Percentiles rank a stretch among this genome's conserved stretches.
Conservation (phyloP, 192 early-diverging fungal genomes). For the Umbelopsis ramanniana region DNA sequence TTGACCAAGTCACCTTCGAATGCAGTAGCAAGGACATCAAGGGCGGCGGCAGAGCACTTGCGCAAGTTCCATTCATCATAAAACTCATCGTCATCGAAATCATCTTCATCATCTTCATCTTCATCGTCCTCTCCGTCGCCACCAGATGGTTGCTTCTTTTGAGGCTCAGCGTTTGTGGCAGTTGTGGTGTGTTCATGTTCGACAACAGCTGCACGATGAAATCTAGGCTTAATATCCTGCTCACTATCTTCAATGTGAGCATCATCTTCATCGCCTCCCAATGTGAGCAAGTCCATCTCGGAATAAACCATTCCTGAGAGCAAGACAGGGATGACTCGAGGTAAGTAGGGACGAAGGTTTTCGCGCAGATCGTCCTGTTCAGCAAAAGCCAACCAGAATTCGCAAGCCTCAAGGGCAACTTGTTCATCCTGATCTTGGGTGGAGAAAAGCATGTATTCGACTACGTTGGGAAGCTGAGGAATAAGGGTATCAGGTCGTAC, state of each 20-base stretch:
- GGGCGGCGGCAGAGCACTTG: conserved; percentile 96
- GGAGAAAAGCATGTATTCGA: conserved; percentile 95
- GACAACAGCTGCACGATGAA: conserved; percentile 84
- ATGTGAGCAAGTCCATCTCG: conserved; percentile 83
- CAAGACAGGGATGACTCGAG: conserved; percentile 87
- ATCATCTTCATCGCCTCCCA: conserved; percentile 86
- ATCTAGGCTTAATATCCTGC: conserved; percentile 95
- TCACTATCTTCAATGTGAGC: conserved; percentile 83
- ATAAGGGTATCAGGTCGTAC: conserved; percentile 82
- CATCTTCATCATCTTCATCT: conserved; percentile 82
- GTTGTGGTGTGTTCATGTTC: conserved; percentile 61
- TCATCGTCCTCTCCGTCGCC: conserved; percentile 73
- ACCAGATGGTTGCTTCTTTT: conserved; percentile 13
- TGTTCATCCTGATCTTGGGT: conserved; percentile 86
- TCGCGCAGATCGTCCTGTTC: conserved; percentile 86
- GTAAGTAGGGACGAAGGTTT: conserved; percentile 68
- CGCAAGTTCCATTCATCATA: conserved; percentile 96
- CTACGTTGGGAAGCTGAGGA: conserved; percentile 85
- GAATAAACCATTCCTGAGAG: conserved; percentile 97
- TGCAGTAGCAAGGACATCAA: conserved; percentile 92
- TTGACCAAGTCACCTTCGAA: conserved; percentile 85
- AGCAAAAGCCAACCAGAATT: conserved; percentile 98
- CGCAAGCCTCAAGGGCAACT: conserved; percentile 97
- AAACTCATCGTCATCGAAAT: conserved; percentile 85
- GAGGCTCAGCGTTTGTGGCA: conserved; percentile 22